Evolutionary conservation across 1,139 yeast species (phyloP), one percentile per base, ranked within the genome.

Genomic region (Torulaspora pretoriensis): DNA sequence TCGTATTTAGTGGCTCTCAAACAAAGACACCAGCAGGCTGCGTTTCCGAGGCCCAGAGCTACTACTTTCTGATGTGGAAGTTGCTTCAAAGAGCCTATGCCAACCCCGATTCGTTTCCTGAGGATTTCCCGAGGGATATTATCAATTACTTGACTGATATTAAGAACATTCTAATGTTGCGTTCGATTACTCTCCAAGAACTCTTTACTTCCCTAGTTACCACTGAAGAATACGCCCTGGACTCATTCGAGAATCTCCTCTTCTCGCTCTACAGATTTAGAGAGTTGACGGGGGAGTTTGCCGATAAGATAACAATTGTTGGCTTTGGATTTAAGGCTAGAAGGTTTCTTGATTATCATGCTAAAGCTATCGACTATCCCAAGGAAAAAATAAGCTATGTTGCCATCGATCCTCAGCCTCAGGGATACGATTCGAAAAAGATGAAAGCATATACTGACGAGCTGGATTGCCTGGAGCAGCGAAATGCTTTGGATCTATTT

Each of bases 161-260:
- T 17, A 38, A 42, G 12, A 22, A 28, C 8, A 43, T 34, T 8
- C 35, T 52, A 38, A 16, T 29, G 8, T 14, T 27, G 8, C 39
- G 31, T 16, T 27, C 38, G 5, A 33, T 53, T 4, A 38, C 49
- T 3, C 29, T 53, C 4, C 48, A 52, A 10, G 50, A 46, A 3
- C 43, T 55, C 2, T 50, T 58, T 8, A 29, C 35, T 7, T 34
- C 45, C 2, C 52, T 55, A 30, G 45, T 66, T 3, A 50, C 56
- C 16, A 57, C 65, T 3, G 96, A 87, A 58, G 88, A 82, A 53
- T 83, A 68, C 62, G 90, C 96, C 0, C 68, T 88, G 36, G 95
- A 87, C 61, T 85, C 95, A 1, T 83, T 82, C 61, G 95, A 87
- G 59, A 87, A 87, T 60, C 75, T 86, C 6, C 51, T 84, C 2